Evolutionary conservation across 139 green algal species (phyloP).

Genomic region (Ulvella scutata): DNA sequence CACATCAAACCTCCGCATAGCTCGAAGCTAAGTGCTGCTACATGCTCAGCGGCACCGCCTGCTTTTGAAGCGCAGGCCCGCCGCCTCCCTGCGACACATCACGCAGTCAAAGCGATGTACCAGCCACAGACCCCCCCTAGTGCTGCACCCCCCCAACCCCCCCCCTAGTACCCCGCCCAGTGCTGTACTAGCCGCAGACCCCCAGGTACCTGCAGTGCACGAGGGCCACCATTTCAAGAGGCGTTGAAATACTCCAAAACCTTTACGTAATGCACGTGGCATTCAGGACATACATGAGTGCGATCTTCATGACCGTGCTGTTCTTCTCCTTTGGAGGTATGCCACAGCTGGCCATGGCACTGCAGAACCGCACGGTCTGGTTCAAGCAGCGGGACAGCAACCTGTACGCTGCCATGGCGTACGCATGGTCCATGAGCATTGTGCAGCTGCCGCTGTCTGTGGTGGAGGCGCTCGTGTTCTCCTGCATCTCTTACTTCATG

Average conservation of each 20-base stretch:
- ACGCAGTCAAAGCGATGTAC: not conserved
- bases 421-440: slow-evolving; percentile 7
- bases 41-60: too few species aligned
- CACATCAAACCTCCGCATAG: too few species aligned
- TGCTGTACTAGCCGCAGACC: too few species aligned
- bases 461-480: slow-evolving; percentile 4
- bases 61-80: too few species aligned
- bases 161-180: too few species aligned
- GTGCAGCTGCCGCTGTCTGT: slow-evolving; percentile 6
- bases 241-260: not conserved
- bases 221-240: not conserved
- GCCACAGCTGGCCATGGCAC: slow-evolving; percentile 27
- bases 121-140: not conserved
- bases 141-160: not conserved
- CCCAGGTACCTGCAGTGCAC: not conserved
- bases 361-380: slow-evolving; percentile 31
- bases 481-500: slow-evolving; percentile 6
- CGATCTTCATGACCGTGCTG: slow-evolving; percentile 34
- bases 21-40: too few species aligned
- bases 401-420: slow-evolving; percentile 39
- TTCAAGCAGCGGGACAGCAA: slow-evolving; percentile 55
- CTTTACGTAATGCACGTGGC: too few species aligned
- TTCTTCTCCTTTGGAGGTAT: slow-evolving; percentile 34
- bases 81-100: too few species aligned
- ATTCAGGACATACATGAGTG: slow-evolving; percentile 22